phyloP scores from a whole-genome alignment of 768 basidiomycete species.

The Suillus weaverae region DNA sequence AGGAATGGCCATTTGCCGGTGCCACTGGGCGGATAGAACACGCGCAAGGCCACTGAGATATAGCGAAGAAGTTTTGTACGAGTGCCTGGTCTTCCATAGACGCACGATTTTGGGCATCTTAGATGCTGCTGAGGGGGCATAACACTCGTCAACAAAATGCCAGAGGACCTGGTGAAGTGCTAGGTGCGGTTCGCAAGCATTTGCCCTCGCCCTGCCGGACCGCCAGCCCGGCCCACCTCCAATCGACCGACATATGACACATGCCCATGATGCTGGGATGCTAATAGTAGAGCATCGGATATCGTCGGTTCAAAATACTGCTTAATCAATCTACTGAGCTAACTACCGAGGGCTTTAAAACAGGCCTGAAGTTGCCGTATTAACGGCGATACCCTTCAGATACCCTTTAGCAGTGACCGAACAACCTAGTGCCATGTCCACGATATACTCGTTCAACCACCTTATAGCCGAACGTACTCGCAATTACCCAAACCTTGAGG shows the following conservation, averaged over 20 bases:
- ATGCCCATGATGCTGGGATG: background rate
- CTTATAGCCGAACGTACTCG: slow-evolving; percentile 22
- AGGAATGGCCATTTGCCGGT: background rate
- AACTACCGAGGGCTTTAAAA: background rate
- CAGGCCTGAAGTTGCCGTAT: background rate
- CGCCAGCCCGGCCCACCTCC: background rate
- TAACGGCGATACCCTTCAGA: background rate
- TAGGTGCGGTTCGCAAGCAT: background rate
- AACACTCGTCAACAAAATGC: background rate
- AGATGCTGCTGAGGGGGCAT: background rate
- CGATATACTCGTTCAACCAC: slow-evolving; percentile 28
- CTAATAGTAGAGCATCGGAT: slow-evolving; percentile 2
- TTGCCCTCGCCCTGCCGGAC: background rate
- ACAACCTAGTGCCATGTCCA: slow-evolving; percentile 16
- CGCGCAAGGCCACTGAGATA: too few relatives aligned
- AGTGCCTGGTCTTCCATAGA: background rate
- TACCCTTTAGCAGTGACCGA: background rate
- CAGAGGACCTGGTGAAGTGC: background rate
- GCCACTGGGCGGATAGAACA: background rate
- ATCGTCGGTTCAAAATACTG: slow-evolving; percentile 6
- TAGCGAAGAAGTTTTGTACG: background rate
- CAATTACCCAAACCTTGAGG: slow-evolving; percentile 21
- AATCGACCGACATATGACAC: too few relatives aligned
- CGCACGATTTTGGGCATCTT: background rate
- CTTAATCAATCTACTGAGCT: background rate